Evolutionary conservation across 345 rosid species (phyloP).

Genomic region (Rhizophora apiculata): DNA sequence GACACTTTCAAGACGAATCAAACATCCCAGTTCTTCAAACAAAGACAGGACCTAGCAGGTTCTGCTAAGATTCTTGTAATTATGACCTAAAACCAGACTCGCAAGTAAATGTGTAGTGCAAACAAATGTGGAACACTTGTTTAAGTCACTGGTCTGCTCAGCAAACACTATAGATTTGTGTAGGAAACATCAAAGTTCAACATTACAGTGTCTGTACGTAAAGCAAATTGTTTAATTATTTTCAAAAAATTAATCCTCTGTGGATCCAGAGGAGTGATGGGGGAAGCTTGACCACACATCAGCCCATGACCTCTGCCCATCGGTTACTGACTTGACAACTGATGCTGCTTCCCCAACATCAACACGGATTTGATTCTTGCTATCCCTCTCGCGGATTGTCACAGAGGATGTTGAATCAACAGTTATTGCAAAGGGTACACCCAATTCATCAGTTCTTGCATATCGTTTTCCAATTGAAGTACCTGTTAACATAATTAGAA

Average conservation of each 20-base stretch:
- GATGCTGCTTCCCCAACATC: constrained; percentile 57
- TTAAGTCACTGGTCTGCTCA: too few relatives aligned
- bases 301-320: constrained; percentile 74
- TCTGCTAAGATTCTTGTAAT: too few relatives aligned
- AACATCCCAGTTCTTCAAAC: too few relatives aligned
- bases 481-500: constrained; percentile 36
- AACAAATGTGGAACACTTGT: too few relatives aligned
- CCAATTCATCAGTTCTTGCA: constrained; percentile 91
- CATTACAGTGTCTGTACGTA: not conserved
- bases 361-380: constrained; percentile 88
- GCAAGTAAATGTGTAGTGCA: too few relatives aligned
- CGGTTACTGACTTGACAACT: constrained; percentile 56
- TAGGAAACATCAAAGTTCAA: not conserved
- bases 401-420: constrained; percentile 66
- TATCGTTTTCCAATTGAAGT: constrained; percentile 92
- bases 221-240: not conserved
- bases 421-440: constrained; percentile 93
- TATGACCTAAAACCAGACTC: too few relatives aligned
- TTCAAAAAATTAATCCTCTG: constrained; percentile 37
- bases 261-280: constrained; percentile 60
- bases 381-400: constrained; percentile 89
- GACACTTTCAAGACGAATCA: too few relatives aligned
- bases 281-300: constrained; percentile 69
- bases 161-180: too few relatives aligned
- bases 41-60: too few relatives aligned